A percentile compares a stretch with the other conserved stretches of the same genome.
These are phyloP conservation scores for Ambrosia hybrid DNA, from an alignment of 140 eudicot species.

Conservation along the genomic window DNA sequence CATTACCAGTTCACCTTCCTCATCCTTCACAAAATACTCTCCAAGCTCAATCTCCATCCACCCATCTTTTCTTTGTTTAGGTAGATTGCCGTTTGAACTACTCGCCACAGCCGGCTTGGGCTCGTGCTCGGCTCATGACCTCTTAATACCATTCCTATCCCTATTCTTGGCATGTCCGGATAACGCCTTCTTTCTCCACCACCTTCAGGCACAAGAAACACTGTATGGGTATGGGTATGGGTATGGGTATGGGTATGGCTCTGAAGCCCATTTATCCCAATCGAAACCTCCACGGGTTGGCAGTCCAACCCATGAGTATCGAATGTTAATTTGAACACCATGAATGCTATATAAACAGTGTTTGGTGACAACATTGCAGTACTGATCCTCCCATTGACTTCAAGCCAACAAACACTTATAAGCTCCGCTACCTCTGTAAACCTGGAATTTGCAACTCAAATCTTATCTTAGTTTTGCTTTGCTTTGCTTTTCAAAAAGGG, in stretches of 20 bases:
- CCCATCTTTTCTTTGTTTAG: slow-evolving; percentile 27
- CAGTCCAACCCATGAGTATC: slow-evolving; percentile 40
- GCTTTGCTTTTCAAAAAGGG: neutral
- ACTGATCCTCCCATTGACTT: slow-evolving; percentile 50
- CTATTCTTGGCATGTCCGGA: slow-evolving; percentile 23
- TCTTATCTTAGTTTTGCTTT: neutral
- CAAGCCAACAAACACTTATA: slow-evolving; percentile 63
- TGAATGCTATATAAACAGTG: slow-evolving; percentile 47
- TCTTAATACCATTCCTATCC: slow-evolving; percentile 23
- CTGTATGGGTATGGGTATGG: slow-evolving; percentile 11
- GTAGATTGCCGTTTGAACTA: slow-evolving; percentile 24
- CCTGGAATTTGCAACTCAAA: slow-evolving; percentile 24
- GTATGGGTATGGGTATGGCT: slow-evolving; percentile 15
- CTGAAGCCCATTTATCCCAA: slow-evolving; percentile 38
- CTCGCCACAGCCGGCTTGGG: slow-evolving; percentile 1
- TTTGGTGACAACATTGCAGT: slow-evolving; percentile 46
- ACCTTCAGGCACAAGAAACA: slow-evolving; percentile 34
- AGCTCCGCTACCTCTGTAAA: slow-evolving; percentile 59
- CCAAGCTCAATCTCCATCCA: slow-evolving; percentile 41
- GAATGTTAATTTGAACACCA: slow-evolving; percentile 50
- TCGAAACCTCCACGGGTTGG: slow-evolving; percentile 43
- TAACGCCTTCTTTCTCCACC: slow-evolving; percentile 20
- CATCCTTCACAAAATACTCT: slow-evolving; percentile 33
- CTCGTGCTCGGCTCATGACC: neutral
- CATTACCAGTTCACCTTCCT: slow-evolving; percentile 44